These are phyloP conservation scores for Eragrostis nindensis DNA, from an alignment of 176 grass and related monocot species.

Conservation along the genomic window DNA sequence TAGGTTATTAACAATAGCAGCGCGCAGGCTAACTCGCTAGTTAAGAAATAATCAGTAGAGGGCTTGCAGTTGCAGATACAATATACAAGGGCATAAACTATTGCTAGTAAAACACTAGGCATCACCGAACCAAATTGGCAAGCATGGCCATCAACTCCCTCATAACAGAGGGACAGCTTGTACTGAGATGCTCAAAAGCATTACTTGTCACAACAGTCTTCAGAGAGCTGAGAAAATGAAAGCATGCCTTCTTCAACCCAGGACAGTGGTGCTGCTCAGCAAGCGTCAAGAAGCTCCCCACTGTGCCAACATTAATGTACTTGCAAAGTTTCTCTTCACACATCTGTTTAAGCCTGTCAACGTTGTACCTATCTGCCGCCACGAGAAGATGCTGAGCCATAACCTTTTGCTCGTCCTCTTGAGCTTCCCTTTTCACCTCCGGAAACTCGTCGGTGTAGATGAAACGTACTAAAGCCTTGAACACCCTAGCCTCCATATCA, in stretches of 20 bases:
- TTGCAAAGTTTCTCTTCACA: conserved; percentile 43
- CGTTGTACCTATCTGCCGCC: conserved; percentile 43
- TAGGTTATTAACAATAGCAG: no score
- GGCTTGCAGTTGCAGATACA: no score
- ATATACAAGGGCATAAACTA: no score
- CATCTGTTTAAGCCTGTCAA: conserved; percentile 41
- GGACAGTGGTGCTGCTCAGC: no score
- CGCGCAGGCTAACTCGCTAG: no score
- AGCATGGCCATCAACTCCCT: conserved; percentile 18
- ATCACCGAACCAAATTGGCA: no score
- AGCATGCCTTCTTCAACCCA: background rate
- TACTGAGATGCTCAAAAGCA: conserved; percentile 20
- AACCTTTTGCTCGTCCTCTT: background rate
- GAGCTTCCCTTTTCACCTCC: background rate
- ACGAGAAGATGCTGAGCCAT: conserved; percentile 42
- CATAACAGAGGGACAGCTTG: background rate
- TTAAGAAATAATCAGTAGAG: no score
- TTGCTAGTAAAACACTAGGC: no score
- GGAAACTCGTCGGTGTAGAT: conserved; percentile 44
- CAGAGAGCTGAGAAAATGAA: conserved; percentile 31
- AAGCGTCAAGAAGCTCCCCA: background rate
- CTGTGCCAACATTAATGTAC: conserved; percentile 23
- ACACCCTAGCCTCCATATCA: conserved; percentile 44
- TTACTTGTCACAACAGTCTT: background rate
- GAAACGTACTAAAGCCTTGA: conserved; percentile 45